Evolutionary conservation across 1,139 yeast species (phyloP).

Genomic region (Saccharomycopsis hybrid): DNA sequence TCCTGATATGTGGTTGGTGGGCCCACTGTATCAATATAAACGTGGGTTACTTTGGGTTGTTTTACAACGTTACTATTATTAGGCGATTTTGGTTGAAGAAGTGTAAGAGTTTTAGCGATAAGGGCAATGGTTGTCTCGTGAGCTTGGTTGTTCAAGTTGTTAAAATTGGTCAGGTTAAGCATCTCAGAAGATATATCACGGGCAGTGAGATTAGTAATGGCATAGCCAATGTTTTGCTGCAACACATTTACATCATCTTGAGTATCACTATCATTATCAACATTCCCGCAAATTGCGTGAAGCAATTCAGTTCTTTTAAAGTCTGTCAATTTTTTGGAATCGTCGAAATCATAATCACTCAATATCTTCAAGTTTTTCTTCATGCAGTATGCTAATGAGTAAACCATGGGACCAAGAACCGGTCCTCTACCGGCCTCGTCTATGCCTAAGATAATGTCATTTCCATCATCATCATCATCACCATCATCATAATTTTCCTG

Average conservation of each 20-base stretch:
- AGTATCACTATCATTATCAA: not conserved
- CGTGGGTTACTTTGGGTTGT: constrained; percentile 60
- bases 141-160: constrained; percentile 83
- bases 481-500: not conserved
- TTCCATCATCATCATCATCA: not conserved
- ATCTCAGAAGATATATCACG: constrained; percentile 83
- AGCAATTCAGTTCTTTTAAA: constrained; percentile 59
- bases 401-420: constrained; percentile 95
- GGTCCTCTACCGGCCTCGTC: constrained; percentile 99
- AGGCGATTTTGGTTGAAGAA: constrained; percentile 28
- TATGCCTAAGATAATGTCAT: constrained; percentile 63
- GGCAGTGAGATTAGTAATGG: constrained; percentile 79
- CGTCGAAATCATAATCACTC: constrained; percentile 73
- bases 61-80: constrained; percentile 52
- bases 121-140: constrained; percentile 86
- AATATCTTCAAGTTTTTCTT: constrained; percentile 41
- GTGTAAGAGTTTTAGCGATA: constrained; percentile 50
- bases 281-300: constrained; percentile 42
- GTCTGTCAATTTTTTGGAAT: constrained; percentile 81
- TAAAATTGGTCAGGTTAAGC: constrained; percentile 56
- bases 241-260: not conserved
- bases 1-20: constrained; percentile 82
- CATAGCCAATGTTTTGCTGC: constrained; percentile 69
- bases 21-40: constrained; percentile 94
- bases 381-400: constrained; percentile 77